These are phyloP conservation scores for Amylocystis lapponica DNA, from an alignment of 768 basidiomycete species.

Conservation along the genomic window DNA sequence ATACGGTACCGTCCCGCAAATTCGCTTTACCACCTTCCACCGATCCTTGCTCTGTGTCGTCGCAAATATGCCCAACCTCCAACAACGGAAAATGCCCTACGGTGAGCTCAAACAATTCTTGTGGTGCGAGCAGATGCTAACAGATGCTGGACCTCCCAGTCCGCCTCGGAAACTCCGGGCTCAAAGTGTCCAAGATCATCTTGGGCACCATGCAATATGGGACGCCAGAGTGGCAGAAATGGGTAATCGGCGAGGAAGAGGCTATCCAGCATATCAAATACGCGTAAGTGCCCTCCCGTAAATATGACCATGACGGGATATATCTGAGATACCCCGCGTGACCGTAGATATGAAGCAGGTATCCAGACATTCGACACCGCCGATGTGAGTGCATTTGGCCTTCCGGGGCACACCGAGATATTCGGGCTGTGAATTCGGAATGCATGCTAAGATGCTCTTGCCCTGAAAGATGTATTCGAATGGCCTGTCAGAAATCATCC, in stretches of 20 bases:
- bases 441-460: not conserved
- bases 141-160: conserved; percentile 15
- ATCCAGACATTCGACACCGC: conserved; percentile 34
- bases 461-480: conserved; percentile 28
- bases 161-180: conserved; percentile 38
- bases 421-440: not conserved
- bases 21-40: no score
- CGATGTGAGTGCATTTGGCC: conserved; percentile 10
- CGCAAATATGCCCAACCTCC: no score
- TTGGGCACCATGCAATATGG: conserved; percentile 27
- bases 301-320: not conserved
- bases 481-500: conserved; percentile 36
- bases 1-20: no score
- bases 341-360: conserved; percentile 30
- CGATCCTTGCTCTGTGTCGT: no score
- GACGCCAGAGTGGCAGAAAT: conserved; percentile 24
- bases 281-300: conserved; percentile 23
- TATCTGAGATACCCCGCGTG: not conserved
- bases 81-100: conserved; percentile 14
- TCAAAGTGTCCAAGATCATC: conserved; percentile 35
- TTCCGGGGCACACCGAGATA: no score
- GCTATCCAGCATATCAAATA: conserved; percentile 32
- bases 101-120: not conserved
- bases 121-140: not conserved
- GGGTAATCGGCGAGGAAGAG: conserved; percentile 33